Base-by-base conservation (phyloP, 805 yeast species). In the Millerago galiae region DNA sequence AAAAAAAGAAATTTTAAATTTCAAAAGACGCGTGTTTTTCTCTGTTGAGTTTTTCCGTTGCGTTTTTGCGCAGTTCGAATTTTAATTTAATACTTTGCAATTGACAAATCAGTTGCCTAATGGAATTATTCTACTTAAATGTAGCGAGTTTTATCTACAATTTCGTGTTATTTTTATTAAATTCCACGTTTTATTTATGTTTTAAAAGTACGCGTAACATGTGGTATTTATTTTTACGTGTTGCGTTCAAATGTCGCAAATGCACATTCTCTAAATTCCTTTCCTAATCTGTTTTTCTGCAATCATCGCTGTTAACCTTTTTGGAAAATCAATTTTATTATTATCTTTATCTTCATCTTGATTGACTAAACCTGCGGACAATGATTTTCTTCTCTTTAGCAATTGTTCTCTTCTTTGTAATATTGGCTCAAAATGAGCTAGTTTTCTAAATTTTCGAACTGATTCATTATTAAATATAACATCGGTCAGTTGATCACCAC, bases 221-320 rank as follows among this genome's bases (percentile, higher is more conserved):
- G 24, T 21, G 24, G 24, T 21, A 21, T 21, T 21, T 21, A 5
- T 21, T 21, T 21, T 21, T 21, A 21, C 24, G 24, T 21, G 24
- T 21, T 7, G 24, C 24, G 24, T 7, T n/a, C 4, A 21, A 21
- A 21, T 21, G 24, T 7, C 24, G 7, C n/a, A 21, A 21, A 21
- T 21, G 24, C 7, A 21, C 24, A 21, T 21, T 21, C 24, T 21
- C 24, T 21, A 21, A 21, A 21, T 21, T 27, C 29, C 29, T 10
- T 38, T 27, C 27, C 40, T 41, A 26, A 40, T 17, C 35, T 43
- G 28, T 13, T 32, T 34, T 14, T 50, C 49, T 4, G 35, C 33
- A 15, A 46, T 21, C 47, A 49, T 43, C 3, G 35, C 42, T 27
- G 34, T 29, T n/a, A 48, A 21, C 33, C 46, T 45, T 28, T 35